Evolutionary conservation across 371 early-diverging fungal species (phyloP).

Genomic region (Circinella umbellata): DNA sequence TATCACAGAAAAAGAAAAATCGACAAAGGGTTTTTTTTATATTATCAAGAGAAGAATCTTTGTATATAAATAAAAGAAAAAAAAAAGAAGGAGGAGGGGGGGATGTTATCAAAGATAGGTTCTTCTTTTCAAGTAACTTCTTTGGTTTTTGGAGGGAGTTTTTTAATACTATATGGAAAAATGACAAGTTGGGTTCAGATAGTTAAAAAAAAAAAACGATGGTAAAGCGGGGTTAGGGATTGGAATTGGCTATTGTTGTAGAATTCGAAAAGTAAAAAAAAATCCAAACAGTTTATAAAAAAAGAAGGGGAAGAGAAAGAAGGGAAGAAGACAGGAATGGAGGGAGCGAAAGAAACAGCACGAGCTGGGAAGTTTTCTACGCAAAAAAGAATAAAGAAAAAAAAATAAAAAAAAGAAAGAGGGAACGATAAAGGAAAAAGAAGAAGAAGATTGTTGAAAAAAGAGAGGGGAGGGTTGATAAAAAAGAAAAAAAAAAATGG

Average conservation of each 20-base stretch:
- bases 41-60: too few relatives aligned
- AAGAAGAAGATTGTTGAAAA: neutral
- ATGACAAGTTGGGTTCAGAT: neutral
- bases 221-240: constrained; percentile 10
- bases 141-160: too few relatives aligned
- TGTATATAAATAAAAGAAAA: too few relatives aligned
- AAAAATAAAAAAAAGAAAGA: neutral
- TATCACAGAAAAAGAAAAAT: too few relatives aligned
- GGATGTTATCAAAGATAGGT: too few relatives aligned
- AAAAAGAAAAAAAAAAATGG: neutral
- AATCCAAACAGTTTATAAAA: neutral
- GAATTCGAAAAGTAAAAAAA: constrained; percentile 13
- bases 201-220: neutral
- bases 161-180: neutral
- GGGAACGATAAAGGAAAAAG: neutral
- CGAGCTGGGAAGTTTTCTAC: constrained; percentile 8
- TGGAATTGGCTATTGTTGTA: constrained; percentile 5
- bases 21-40: too few relatives aligned
- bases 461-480: constrained; percentile 4
- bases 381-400: constrained; percentile 1
- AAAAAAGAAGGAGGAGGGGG: too few relatives aligned
- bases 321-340: constrained; percentile 7
- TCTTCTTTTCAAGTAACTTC: too few relatives aligned
- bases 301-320: constrained; percentile 15
- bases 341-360: constrained; percentile 3